phyloP scores from a whole-genome alignment of 495 filamentous ascomycete species.

The Talaromyces adpressus region DNA sequence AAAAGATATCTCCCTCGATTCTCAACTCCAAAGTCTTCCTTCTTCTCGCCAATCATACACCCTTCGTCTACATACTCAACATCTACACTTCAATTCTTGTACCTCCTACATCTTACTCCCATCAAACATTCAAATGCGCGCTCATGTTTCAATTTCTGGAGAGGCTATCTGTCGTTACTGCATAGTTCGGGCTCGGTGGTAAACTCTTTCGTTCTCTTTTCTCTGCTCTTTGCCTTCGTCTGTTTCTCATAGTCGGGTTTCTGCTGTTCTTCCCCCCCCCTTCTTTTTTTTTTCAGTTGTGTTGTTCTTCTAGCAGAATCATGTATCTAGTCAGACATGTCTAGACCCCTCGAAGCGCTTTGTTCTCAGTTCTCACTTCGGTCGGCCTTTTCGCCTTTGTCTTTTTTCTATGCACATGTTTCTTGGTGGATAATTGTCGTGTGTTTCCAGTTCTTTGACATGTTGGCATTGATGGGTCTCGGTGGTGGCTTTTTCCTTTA shows the following conservation, averaged over 20 bases:
- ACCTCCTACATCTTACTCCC: neutral
- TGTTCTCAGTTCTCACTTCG: neutral
- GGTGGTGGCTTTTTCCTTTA: neutral
- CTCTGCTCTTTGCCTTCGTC: neutral
- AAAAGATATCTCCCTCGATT: neutral
- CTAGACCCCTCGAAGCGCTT: neutral
- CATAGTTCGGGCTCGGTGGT: slow-evolving; percentile 9
- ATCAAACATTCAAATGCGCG: neutral
- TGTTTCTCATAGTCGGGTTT: neutral
- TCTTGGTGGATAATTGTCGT: neutral
- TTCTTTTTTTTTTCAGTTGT: neutral
- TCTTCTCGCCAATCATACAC: neutral
- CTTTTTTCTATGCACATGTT: neutral
- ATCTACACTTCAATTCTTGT: neutral
- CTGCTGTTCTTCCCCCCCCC: neutral
- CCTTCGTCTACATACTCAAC: neutral
- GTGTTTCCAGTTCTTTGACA: neutral
- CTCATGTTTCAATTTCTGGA: slow-evolving; percentile 5
- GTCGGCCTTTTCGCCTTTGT: neutral
- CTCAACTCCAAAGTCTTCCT: neutral
- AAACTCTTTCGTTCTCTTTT: neutral
- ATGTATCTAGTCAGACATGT: neutral
- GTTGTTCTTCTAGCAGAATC: neutral
- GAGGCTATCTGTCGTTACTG: slow-evolving; percentile 11
- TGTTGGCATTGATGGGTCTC: neutral